Conservation (phyloP, 352 stramenopile genomes). For the Globisporangium sylvaticum region DNA sequence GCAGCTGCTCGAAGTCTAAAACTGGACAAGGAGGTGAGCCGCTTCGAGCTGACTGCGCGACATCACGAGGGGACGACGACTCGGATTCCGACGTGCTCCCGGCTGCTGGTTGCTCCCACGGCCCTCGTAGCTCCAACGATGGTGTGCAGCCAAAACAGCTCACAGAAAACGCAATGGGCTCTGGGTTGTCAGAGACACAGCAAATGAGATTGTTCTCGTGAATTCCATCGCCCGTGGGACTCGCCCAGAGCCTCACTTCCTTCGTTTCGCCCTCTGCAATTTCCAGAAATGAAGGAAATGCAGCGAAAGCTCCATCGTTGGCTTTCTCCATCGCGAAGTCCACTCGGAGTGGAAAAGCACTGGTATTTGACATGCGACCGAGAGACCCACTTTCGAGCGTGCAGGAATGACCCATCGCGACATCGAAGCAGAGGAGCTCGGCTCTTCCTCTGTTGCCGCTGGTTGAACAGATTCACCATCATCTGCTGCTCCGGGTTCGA, state of each 20-base stretch:
- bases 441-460: conserved; percentile 12
- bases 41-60: background rate
- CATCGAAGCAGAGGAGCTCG: conserved; percentile 4
- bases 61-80: background rate
- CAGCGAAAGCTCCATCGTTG: conserved; percentile 45
- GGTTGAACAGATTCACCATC: background rate
- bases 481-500: background rate
- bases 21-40: conserved; percentile 17
- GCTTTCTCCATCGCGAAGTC: conserved; percentile 46
- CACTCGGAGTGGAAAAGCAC: conserved; percentile 67
- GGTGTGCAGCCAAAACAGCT: conserved; percentile 86
- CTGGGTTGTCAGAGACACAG: conserved; percentile 89
- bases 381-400: conserved; percentile 49
- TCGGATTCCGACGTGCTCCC: conserved; percentile 48
- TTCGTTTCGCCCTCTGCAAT: conserved; percentile 87
- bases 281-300: conserved; percentile 71
- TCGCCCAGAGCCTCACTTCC: conserved; percentile 91
- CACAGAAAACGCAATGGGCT: conserved; percentile 83
- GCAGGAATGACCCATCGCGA: conserved; percentile 79
- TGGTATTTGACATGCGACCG: conserved; percentile 90
- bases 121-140: conserved; percentile 67
- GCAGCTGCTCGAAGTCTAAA: conserved; percentile 90
- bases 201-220: conserved; percentile 84
- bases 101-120: conserved; percentile 75
- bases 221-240: conserved; percentile 56